Base-by-base conservation (phyloP, 768 basidiomycete genomes). In the Mycena chlorophos region DNA sequence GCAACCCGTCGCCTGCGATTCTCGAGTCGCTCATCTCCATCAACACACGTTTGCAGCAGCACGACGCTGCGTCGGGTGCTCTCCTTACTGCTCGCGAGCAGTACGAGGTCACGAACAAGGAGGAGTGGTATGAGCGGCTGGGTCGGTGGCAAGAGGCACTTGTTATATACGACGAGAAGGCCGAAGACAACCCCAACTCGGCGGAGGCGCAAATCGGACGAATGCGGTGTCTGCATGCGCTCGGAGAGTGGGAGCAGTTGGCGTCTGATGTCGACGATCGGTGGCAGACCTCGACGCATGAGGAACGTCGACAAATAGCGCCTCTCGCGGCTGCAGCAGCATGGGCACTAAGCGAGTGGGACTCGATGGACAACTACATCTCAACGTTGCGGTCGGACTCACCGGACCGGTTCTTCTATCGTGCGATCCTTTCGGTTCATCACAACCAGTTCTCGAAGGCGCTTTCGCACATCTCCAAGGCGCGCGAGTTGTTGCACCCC, bases 341-440 rank as follows among this genome's bases (percentile, higher is more conserved):
- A 3, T 99, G 97, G 96, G 93, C 93, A 2, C 73, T 98, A 55
- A 88, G 89, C 64, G 95, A 98, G 65, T 99, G 97, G 97, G 95
- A 98, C 65, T 82, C 87, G 10, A 99, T 99, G 97, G 97, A 98
- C 48, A 88, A 94, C 63, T 98, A 97, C 69, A 97, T 99, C 53
- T 79, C 85, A 4, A 91, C 90, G 2, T 95, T 99, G 93, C 93
- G 91, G 67, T 73, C 80, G 22, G 97, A 98, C 67, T 94, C 95
- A 3, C 85, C 94, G 0, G 97, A 99, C 70, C 82, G 94, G 23
- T 89, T 89, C 4, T 99, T 98, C 78, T 98, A 97, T 75, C 84
- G 91, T 23, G 96, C 97, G 1, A 97, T 99, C 56, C 79, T 99
- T 31, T 88, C 91, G 4, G 93, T 99, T 22, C 96, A 99, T 68